Evolutionary conservation across 805 yeast genomes (phyloP), one percentile per base, ranked within the genome.

Genomic region (Kluyveromyces lactis): DNA sequence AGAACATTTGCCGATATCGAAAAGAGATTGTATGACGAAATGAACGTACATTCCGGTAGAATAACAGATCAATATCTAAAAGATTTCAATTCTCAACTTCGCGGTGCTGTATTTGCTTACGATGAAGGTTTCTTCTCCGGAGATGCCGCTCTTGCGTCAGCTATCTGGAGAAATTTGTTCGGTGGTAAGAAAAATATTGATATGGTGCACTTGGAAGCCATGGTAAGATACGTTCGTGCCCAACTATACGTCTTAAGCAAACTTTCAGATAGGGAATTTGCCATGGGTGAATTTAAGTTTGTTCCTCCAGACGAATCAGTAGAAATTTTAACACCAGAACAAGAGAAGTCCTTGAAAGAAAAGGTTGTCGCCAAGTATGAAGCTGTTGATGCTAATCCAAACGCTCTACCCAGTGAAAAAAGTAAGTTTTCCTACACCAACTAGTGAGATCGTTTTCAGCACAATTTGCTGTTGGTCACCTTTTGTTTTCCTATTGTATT

Each of bases 1-100:
- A 72, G 94, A 48, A 77, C 86, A 33, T 92, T 92, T 67, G 75
- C 78, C 46, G 97, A 92, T 58, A 82, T 92, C 64, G 97, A 92
- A 60, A 67, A 75, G 53, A 77, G 95, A 56, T 70, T 92, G 62
- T 75, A 81, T 42, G 85, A 82, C 48, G 97, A 89, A 58, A 77
- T 90, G 76, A 83, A 84, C 41, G 86, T 92, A 32, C 69, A 71
- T 45, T 80, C 92, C 7, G 85, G 85, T 46, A 71, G 92, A 52
- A 77, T 86, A 36, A 82, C 87, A 40, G 95, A 86, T 51, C 79
- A 79, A 18, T 86, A 89, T 63, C 70, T 87, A 65, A 86, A 86
- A 59, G 96, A 87, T 56, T 89, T 85, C 63, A 86, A 89, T 53
- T 71, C 86, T 12, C 97, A 90, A 65, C 67, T 92, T 52, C 75